A percentile compares a stretch with the other conserved stretches of the same genome.
Conservation (phyloP, 2,329 filamentous ascomycete species). For the Alternaria panax region DNA sequence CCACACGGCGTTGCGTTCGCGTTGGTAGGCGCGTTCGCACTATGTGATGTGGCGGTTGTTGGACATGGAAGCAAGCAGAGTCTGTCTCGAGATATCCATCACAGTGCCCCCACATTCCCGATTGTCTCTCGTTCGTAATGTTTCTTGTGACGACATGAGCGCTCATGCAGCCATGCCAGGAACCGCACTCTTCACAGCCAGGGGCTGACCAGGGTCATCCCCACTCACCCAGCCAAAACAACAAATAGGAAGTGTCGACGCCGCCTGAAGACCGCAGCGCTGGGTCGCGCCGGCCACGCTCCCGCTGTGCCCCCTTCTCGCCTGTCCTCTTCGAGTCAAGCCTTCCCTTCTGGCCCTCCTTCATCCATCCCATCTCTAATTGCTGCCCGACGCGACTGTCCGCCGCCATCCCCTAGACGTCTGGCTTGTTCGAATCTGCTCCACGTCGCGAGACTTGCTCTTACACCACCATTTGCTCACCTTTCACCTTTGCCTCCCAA, state of each 20-base stretch:
- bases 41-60: neutral
- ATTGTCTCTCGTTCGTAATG: slow-evolving; percentile 15
- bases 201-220: slow-evolving; percentile 5
- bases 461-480: neutral
- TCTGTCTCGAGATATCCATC: neutral
- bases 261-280: slow-evolving; percentile 16
- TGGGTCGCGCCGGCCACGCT: slow-evolving; percentile 20
- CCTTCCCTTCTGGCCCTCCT: slow-evolving; percentile 4
- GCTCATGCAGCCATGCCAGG: slow-evolving; percentile 23
- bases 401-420: slow-evolving; percentile 13
- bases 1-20: neutral
- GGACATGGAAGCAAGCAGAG: neutral
- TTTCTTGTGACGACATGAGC: slow-evolving; percentile 14
- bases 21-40: neutral
- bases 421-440: slow-evolving; percentile 3
- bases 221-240: neutral
- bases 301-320: slow-evolving; percentile 23
- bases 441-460: neutral
- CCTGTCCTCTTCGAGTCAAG: slow-evolving; percentile 24
- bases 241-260: slow-evolving; percentile 21
- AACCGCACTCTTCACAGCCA: neutral
- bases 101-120: neutral
- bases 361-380: neutral
- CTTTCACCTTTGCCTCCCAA: neutral
- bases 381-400: slow-evolving; percentile 24